These are phyloP conservation scores for Boletus smithii DNA, from an alignment of 1,284 basidiomycete species.

Conservation along the genomic window DNA sequence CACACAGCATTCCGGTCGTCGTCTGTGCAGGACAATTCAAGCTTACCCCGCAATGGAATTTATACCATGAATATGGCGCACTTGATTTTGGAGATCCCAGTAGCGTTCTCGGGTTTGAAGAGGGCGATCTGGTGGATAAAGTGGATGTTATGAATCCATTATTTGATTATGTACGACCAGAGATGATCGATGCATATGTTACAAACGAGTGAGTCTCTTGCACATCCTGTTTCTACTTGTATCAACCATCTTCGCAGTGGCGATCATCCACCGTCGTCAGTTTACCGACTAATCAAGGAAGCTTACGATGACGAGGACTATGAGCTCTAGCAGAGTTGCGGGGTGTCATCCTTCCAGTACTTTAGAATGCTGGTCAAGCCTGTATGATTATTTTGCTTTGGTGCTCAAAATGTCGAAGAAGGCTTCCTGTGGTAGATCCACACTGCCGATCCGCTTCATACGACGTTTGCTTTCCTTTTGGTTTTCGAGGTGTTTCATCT, in stretches of 20 bases:
- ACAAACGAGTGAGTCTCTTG: slow-evolving; percentile 83
- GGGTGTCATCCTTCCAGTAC: background rate
- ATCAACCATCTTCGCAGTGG: slow-evolving; percentile 50
- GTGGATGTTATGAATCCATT: slow-evolving; percentile 90
- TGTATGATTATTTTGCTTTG: slow-evolving; percentile 31
- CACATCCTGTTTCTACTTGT: slow-evolving; percentile 5
- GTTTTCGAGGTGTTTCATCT: slow-evolving; percentile 88
- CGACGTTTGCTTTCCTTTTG: slow-evolving; percentile 89
- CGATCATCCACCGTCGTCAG: slow-evolving; percentile 88
- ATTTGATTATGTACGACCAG: slow-evolving; percentile 92
- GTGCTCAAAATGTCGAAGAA: slow-evolving; percentile 83
- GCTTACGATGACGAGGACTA: slow-evolving; percentile 90
- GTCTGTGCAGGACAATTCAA: slow-evolving; percentile 96
- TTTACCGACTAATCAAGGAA: slow-evolving; percentile 88
- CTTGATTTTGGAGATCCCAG: slow-evolving; percentile 87
- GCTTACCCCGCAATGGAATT: slow-evolving; percentile 90
- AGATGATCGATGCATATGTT: slow-evolving; percentile 90
- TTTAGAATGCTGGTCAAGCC: slow-evolving; percentile 1
- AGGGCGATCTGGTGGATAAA: slow-evolving; percentile 72
- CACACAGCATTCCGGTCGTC: slow-evolving; percentile 91
- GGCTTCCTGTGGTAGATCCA: slow-evolving; percentile 87
- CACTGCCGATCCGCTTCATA: slow-evolving; percentile 83
- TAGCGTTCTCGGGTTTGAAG: slow-evolving; percentile 78
- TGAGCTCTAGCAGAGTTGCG: slow-evolving; percentile 47
- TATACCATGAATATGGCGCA: slow-evolving; percentile 84